A percentile compares a stretch with the other conserved stretches of the same genome.
These are phyloP conservation scores for Cryphonectria radicalis DNA, from an alignment of 2,329 filamentous ascomycete species.

Conservation along the genomic window DNA sequence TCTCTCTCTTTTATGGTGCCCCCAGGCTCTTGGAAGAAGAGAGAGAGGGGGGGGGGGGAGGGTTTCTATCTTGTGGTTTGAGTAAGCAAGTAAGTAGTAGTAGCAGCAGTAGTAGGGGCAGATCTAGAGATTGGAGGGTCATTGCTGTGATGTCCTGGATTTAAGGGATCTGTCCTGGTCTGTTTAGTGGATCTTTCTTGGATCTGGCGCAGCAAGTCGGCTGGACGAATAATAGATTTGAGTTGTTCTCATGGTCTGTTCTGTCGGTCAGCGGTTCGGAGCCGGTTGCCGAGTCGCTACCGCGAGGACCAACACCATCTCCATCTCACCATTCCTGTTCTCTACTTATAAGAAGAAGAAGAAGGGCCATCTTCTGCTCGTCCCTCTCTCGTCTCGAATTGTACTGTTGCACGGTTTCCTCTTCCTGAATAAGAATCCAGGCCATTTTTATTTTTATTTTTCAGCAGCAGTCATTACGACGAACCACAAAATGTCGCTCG, in stretches of 20 bases:
- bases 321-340: not conserved
- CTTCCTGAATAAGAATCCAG: too few species aligned
- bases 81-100: not conserved
- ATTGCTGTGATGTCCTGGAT: not conserved
- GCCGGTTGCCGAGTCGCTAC: not conserved
- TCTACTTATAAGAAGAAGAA: not conserved
- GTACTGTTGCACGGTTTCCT: too few species aligned
- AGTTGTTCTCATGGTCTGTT: not conserved
- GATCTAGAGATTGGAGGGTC: not conserved
- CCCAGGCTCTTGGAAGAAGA: not conserved
- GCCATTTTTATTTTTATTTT: not conserved
- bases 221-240: not conserved
- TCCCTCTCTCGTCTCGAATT: not conserved
- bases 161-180: too few species aligned
- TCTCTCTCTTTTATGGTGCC: not conserved
- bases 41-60: too few species aligned
- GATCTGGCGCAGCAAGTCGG: not conserved
- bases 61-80: too few species aligned
- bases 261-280: not conserved
- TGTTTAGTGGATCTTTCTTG: not conserved
- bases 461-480: not conserved
- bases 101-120: not conserved
- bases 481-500: slow-evolving; percentile 3
- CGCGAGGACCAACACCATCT: not conserved
- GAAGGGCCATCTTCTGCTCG: not conserved